Percentiles rank a stretch among this genome's conserved stretches.
phyloP scores from a whole-genome alignment of 345 rosid genomes.

The Garcia nutans region DNA sequence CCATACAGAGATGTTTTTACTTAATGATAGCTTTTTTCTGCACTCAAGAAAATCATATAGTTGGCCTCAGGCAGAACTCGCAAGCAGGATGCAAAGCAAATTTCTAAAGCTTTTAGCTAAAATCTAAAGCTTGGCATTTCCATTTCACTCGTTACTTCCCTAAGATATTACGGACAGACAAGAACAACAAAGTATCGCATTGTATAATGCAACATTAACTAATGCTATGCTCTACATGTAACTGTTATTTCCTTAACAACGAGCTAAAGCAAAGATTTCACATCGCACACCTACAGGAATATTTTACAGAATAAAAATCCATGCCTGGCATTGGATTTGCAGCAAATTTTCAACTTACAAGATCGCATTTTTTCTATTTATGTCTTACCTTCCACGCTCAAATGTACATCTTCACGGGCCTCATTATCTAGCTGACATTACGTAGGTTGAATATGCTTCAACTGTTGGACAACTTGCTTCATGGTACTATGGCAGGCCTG shows the following conservation, averaged over 20 bases:
- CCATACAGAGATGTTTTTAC: too few species aligned
- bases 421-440: not conserved
- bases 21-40: not conserved
- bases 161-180: not conserved
- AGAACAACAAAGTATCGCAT: not conserved
- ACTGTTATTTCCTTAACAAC: not conserved
- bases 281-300: not conserved
- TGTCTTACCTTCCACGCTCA: not conserved
- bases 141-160: too few species aligned
- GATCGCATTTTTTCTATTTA: not conserved
- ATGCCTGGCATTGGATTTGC: not conserved
- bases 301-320: not conserved
- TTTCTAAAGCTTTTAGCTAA: not conserved
- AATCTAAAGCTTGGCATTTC: not conserved
- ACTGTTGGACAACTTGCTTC: slow-evolving; percentile 30
- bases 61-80: not conserved
- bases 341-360: slow-evolving; percentile 6
- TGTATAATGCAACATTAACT: not conserved
- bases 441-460: slow-evolving; percentile 32
- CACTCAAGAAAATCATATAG: not conserved
- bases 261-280: not conserved
- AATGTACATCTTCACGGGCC: not conserved
- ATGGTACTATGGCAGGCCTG: slow-evolving; percentile 42
- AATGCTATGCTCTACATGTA: not conserved
- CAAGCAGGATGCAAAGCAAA: not conserved